Percentiles rank a stretch among this genome's conserved stretches.
Conservation (phyloP, 768 basidiomycete species). For the Pleurotus eryngii region DNA sequence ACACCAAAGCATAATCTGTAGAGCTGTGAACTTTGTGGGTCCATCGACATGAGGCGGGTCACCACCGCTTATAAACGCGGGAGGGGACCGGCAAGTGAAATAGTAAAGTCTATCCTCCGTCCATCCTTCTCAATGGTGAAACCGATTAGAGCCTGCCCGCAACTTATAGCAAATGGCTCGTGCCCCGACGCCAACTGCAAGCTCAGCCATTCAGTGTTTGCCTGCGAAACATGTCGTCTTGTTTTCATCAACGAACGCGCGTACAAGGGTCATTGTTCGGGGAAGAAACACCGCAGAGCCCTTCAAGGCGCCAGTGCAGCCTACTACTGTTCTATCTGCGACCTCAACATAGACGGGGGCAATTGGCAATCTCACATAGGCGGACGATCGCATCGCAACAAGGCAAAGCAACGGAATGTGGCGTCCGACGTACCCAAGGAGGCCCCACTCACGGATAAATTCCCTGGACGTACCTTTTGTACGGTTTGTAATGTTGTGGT, state of each 20-base stretch:
- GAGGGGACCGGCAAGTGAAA: not conserved
- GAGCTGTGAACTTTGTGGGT: not conserved
- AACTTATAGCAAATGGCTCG: conserved; percentile 13
- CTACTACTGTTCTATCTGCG: conserved; percentile 30
- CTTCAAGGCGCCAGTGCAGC: conserved; percentile 18
- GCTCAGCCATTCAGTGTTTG: not conserved
- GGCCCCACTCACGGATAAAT: conserved; percentile 12
- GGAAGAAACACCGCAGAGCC: conserved; percentile 26
- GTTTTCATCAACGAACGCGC: conserved; percentile 21
- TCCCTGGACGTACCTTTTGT: conserved; percentile 20
- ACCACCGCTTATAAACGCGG: not conserved
- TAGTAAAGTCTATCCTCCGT: too few species aligned
- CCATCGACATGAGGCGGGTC: not conserved
- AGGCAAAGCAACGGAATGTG: conserved; percentile 16
- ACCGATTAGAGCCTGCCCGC: not conserved
- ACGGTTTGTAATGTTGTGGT: conserved; percentile 25
- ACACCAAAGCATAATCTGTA: too few species aligned
- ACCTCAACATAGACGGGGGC: conserved; percentile 15
- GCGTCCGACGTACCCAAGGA: conserved; percentile 28
- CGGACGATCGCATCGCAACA: conserved; percentile 14
- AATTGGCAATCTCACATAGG: conserved; percentile 19
- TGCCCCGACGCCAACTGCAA: conserved; percentile 1
- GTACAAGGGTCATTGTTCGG: conserved; percentile 26
- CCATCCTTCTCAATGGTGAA: conserved; percentile 3
- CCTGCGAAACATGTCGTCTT: conserved; percentile 24